These are phyloP conservation scores for Saitoella complicata DNA, from an alignment of 805 yeast species.

Conservation along the genomic window DNA sequence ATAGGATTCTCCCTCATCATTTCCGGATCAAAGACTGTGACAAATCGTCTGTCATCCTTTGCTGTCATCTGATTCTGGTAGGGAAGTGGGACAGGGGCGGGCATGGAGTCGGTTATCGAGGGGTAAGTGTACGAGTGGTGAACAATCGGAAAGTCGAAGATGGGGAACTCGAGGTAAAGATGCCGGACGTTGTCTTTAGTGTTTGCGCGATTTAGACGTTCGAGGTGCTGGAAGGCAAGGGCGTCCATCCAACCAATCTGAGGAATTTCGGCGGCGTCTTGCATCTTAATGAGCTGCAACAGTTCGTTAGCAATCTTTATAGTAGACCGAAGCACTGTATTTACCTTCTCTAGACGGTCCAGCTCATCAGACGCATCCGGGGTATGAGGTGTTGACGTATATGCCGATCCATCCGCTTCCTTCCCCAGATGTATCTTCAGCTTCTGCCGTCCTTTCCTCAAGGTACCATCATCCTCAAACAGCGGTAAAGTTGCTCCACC, in stretches of 20 bases:
- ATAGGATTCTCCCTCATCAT: constrained; percentile 59
- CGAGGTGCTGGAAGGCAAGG: constrained; percentile 40
- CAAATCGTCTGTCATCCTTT: constrained; percentile 5
- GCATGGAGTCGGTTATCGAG: constrained; percentile 22
- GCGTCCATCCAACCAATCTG: constrained; percentile 61
- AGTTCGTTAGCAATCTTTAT: background rate
- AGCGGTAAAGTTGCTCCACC: constrained; percentile 45
- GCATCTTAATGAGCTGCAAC: constrained; percentile 32
- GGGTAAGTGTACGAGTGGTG: constrained; percentile 4
- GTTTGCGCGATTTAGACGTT: constrained; percentile 21
- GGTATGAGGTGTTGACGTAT: constrained; percentile 16
- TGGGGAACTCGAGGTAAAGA: constrained; percentile 35
- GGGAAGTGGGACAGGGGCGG: constrained; percentile 1
- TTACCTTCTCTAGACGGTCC: constrained; percentile 32
- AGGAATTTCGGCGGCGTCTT: constrained; percentile 51
- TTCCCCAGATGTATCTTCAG: constrained; percentile 28
- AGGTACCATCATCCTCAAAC: constrained; percentile 38
- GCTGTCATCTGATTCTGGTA: background rate
- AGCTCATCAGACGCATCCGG: constrained; percentile 19
- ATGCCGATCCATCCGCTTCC: constrained; percentile 20
- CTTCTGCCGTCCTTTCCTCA: constrained; percentile 59
- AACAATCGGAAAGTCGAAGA: constrained; percentile 58
- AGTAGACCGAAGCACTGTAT: background rate
- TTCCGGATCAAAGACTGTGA: constrained; percentile 51
- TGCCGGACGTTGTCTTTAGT: constrained; percentile 5